Evolutionary conservation across 148 eudicot species (phyloP), one percentile per base, ranked within the genome.

Genomic region (Amaranthus palmeri): DNA sequence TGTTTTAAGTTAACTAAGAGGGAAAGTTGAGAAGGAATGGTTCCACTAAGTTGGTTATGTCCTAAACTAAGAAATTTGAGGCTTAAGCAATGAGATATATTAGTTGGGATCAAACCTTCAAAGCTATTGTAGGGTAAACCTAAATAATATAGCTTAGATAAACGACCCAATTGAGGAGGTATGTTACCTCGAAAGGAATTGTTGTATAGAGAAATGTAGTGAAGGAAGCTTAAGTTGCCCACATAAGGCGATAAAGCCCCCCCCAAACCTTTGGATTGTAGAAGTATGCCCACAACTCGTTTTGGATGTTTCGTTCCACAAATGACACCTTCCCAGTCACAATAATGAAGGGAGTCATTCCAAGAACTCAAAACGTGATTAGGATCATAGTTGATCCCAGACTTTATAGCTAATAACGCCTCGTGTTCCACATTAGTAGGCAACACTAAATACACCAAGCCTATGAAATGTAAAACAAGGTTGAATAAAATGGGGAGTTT

Each of bases 191-290:
- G 5, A 6, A 71, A 59, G 48, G 51, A 70, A 25, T 77, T 77
- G 65, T 71, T 71, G 18, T 4, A 8, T 4, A 71, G n/a, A 5
- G 9, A 5, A 0, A 79, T 17, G 10, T 17, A 25, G 3, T 25
- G 60, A 14, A 79, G 78, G 25, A 79, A 79, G 13, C 82, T 79
- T 8, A 79, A 25, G 71, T 79, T 74, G n/a, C 82, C 78, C 49
- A 79, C 55, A 7, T 13, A 64, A 54, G 78, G 78, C 5, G 82
- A 79, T 47, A 74, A 50, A 6, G 55, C 48, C 43, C 82, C 82
- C 3, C 14, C 54, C 44, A 79, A 49, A 7, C 41, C 47, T 4
- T 13, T 49, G 0, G 61, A 11, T 48, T 46, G 7, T 36, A 78
- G 72, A 54, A 25, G 40, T 14, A 78, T 15, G 2, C 2, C 10